Evolutionary conservation across 202 grass and related monocot genomes (phyloP).

Genomic region (Saccharum hybrid): DNA sequence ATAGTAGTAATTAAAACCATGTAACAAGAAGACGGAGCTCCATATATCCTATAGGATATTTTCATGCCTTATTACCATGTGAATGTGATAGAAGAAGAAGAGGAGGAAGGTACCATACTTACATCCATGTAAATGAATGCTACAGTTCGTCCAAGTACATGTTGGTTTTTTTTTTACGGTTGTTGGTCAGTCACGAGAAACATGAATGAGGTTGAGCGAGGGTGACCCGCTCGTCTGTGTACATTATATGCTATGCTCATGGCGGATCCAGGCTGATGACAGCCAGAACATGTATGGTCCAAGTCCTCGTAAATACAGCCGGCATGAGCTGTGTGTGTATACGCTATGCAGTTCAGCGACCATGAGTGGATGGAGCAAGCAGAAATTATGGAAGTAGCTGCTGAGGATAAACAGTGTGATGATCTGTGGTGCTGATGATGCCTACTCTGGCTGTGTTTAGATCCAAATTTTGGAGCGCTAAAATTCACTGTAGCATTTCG

Average conservation of each 20-base stretch:
- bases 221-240: neutral
- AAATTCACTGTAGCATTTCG: too few relatives aligned
- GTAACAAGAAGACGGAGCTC: conserved; percentile 14
- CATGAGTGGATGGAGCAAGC: conserved; percentile 35
- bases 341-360: neutral
- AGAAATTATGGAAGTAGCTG: neutral
- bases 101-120: conserved; percentile 34
- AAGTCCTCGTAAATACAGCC: conserved; percentile 45
- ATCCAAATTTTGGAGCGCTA: too few relatives aligned
- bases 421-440: neutral
- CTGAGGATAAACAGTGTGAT: neutral
- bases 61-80: conserved; percentile 41
- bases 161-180: conserved; percentile 21
- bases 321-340: conserved; percentile 43
- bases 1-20: neutral
- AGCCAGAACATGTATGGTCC: conserved; percentile 53
- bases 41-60: conserved; percentile 17
- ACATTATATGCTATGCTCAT: neutral
- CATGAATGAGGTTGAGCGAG: neutral
- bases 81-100: conserved; percentile 38
- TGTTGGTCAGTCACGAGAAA: conserved; percentile 14
- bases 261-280: conserved; percentile 42
- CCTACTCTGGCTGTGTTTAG: neutral
- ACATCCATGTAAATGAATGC: conserved; percentile 47
- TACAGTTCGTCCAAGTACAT: conserved; percentile 38